phyloP scores from a whole-genome alignment of 2,329 filamentous ascomycete species.

The Parastagonospora nodorum region DNA sequence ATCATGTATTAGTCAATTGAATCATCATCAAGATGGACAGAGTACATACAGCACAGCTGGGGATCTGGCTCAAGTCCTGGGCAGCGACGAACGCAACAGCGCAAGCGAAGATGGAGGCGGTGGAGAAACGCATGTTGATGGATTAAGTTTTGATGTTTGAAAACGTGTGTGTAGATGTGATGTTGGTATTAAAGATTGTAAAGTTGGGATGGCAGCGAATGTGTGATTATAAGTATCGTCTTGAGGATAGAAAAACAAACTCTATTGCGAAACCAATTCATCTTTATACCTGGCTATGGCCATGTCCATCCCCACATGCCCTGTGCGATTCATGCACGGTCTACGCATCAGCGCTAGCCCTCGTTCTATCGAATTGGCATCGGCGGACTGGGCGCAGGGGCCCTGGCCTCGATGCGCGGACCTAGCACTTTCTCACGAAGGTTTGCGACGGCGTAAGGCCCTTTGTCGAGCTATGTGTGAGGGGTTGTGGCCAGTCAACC shows the following conservation, averaged over 20 bases:
- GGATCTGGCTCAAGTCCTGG: slow-evolving; percentile 34
- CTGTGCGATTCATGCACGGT: not conserved
- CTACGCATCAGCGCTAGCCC: too few relatives aligned
- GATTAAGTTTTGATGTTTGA: slow-evolving; percentile 1
- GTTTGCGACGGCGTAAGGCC: not conserved
- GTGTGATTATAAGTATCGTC: too few relatives aligned
- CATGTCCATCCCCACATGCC: not conserved
- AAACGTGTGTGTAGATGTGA: not conserved
- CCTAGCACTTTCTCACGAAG: not conserved
- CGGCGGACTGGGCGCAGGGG: not conserved
- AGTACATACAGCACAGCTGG: slow-evolving; percentile 42
- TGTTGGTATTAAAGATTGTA: not conserved
- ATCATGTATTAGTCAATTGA: not conserved
- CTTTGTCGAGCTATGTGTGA: not conserved
- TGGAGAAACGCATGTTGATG: slow-evolving; percentile 39
- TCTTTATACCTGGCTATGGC: not conserved
- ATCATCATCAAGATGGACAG: not conserved
- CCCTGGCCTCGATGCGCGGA: too few relatives aligned
- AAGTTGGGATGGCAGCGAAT: not conserved
- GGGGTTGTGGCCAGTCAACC: not conserved
- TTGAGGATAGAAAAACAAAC: not conserved
- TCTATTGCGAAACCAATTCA: not conserved
- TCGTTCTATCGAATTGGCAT: not conserved
- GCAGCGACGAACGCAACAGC: slow-evolving; percentile 34
- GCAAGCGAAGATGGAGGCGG: slow-evolving; percentile 29